Base-by-base conservation (phyloP, 306 rosid genomes). In the Amphicarpaea edgeworthii region DNA sequence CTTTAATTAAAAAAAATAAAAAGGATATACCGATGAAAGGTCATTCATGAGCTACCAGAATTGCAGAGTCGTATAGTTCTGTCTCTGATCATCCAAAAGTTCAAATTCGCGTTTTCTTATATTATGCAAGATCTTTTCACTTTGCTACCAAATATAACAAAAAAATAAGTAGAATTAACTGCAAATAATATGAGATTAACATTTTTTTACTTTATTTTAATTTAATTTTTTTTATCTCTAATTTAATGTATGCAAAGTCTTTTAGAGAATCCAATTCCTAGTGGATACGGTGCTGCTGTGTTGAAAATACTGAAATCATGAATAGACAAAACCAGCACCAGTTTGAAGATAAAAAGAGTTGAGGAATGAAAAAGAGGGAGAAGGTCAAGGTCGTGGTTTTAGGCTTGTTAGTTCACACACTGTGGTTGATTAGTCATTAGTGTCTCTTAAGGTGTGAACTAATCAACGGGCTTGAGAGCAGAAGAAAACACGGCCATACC, bases 311-410 rank as follows among this genome's bases (percentile, higher is more conserved):
- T 41, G 28, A 11, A 45, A 76, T n/a, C 19, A n/a, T n/a, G 21
- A 46, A 32, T 6, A 20, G 55, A 43, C 40, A 2, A 24, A 66
- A 76, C 24, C 45, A 38, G 57, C 26, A 37, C 1, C 12, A 5
- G 6, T 10, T 4, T 34, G 40, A 32, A 23, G 45, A 38, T 3
- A 7, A 2, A 62, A 14, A 3, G 20, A 50, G 59, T 53, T 16
- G 2, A 50, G 68, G 2, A 61, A 30, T 20, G 23, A 14, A 3
- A 19, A 58, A 42, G 14, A 41, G 10, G 43, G 20, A 14, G 28
- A 57, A 73, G 45, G 77, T 28, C 69, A 73, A 59, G 21, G 59
- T 73, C 69, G 1, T 16, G 5, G 34, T 42, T 59, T 59, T 43
- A 41, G 78, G 21, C 20, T 50, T 24, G 30, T 73, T 43, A 41